Evolutionary conservation across 169 alveolate genomes (phyloP), one percentile per base, ranked within the genome.

Genomic region (Fabrea salina): DNA sequence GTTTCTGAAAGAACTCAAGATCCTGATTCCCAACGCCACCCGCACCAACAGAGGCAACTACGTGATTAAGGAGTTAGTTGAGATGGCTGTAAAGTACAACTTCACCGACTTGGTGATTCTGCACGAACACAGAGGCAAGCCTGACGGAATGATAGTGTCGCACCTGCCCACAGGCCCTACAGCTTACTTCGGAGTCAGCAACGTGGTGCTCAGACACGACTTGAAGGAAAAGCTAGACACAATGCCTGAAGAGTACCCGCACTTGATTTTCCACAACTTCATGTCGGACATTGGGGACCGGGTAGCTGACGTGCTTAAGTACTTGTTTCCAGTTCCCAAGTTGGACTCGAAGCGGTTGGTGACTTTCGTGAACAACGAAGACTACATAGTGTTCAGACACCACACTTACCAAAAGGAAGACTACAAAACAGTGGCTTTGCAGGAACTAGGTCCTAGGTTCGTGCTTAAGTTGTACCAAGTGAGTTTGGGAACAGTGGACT

Each of bases 141-240:
- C 99, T 0, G 99, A 98, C 82, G 99, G 99, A 59, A 84, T 98
- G 94, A 97, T 98, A 51, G 93, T 98, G 22, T 96, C 98, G 71
- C 99, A 98, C 84, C 83, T 98, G 81, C 99, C 99, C 3, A 96
- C 94, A 76, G 99, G 99, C 0, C 99, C 99, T 0, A 98, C 99
- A 2, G 98, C 99, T 1, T 97, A 97, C 86, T 98, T 98, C 85
- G 98, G 98, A 30, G 82, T 98, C 16, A 86, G 92, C 33, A 97
- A 97, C 79, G 99, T 97, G 25, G 98, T 95, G 13, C 90, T 98
- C 78, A 93, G 99, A 51, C 99, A 98, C 84, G 99, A 98, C 83
- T 93, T 98, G 57, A 94, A 96, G 4, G 99, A 96, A 49, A 95
- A 96, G 80, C 96, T 97, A 8, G 97, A 97, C 37, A 95, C 98